Base-by-base conservation (phyloP, 345 rosid species). In the Punica granatum region DNA sequence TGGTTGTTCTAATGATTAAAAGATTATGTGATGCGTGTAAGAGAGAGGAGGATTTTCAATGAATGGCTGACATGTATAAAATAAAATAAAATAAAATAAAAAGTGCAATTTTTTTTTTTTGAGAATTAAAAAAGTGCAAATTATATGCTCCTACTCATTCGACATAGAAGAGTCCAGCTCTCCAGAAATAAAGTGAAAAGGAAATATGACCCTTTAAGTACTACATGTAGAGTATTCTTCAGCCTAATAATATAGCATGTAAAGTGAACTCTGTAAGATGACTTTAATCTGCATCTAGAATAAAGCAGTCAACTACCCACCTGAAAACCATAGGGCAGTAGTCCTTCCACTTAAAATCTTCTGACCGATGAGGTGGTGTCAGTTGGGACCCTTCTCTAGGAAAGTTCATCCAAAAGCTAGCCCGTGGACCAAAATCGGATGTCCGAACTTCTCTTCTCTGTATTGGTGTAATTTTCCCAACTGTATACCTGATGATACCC, bases 261-360 rank as follows among this genome's bases (percentile, higher is more conserved):
- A 46, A 46, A 46, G 19, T 15, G 19, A 46, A 46, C 23, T 5
- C 12, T n/a, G 11, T 49, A 25, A 56, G 32, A 56, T 56, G 61
- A 30, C 53, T 23, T 36, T 25, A 64, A 59, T 73, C 30, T n/a
- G 21, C 35, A 59, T 26, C 10, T 30, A 31, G 13, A 8, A 12
- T 19, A 31, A 23, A 42, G 68, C 48, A 65, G 31, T 66, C 43
- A 68, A 46, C 7, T 32, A 65, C 79, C 70, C 65, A 90, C 99
- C 99, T 94, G 91, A 94, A 91, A 60, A 91, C 97, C 96, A 94
- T 94, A 31, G 99, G 97, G 74, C 99, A 94, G 73, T 91, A 94
- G 72, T 94, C 99, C 75, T 94, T 94, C 97, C 99, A 94, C 74
- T 85, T 94, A 70, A 94, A 94, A 74, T 84, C 99, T 49, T 89